Evolutionary conservation across 257 asterid species (phyloP).

Genomic region (Solanum arcanum): DNA sequence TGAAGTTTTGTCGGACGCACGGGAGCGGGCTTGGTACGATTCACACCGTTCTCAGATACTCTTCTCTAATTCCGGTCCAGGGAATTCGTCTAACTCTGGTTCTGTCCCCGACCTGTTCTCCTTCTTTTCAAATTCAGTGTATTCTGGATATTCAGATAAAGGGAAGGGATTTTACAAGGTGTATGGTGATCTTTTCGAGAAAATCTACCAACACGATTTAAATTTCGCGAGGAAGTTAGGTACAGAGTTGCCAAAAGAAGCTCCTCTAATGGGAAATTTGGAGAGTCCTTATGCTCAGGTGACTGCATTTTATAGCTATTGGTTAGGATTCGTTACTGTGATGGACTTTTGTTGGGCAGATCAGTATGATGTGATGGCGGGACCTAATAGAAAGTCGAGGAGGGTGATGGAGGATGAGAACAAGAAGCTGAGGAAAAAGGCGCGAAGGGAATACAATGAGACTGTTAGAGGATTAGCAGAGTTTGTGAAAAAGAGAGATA

Average conservation of each 20-base stretch:
- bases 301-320: constrained; percentile 79
- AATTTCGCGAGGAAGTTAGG: constrained; percentile 61
- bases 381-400: constrained; percentile 71
- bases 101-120: constrained; percentile 62
- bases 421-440: constrained; percentile 83
- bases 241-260: constrained; percentile 54
- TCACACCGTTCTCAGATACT: constrained; percentile 88
- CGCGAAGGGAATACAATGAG: constrained; percentile 73
- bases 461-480: constrained; percentile 85
- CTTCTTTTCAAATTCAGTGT: constrained; percentile 74
- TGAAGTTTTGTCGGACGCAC: constrained; percentile 79
- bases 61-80: constrained; percentile 30
- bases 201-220: constrained; percentile 55
- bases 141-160: constrained; percentile 64
- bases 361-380: constrained; percentile 77
- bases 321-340: constrained; percentile 63
- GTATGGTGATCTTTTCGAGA: constrained; percentile 62
- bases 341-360: constrained; percentile 93
- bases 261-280: constrained; percentile 84
- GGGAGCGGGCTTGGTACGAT: constrained; percentile 94
- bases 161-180: constrained; percentile 85
- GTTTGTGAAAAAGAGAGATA: constrained; percentile 92
- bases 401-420: constrained; percentile 92
- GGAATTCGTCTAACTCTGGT: constrained; percentile 15
- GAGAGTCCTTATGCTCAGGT: constrained; percentile 82